Percentiles rank a stretch among this genome's conserved stretches.
phyloP scores from a whole-genome alignment of 2,329 filamentous ascomycete genomes.

The Podosphaera aphanis region DNA sequence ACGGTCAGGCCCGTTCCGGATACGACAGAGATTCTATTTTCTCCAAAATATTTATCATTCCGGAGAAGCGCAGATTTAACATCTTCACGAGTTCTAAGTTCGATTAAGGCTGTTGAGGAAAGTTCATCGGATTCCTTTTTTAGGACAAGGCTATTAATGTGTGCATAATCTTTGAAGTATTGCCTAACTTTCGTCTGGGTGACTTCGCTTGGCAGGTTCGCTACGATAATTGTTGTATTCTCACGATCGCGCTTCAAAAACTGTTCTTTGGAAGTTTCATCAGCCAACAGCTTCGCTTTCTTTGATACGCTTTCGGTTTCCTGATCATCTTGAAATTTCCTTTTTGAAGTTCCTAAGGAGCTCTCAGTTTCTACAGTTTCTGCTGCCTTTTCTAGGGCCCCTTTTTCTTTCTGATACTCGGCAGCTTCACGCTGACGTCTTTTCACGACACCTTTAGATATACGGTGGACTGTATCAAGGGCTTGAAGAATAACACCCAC shows the following conservation, averaged over 20 bases:
- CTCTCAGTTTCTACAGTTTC: slow-evolving; percentile 10
- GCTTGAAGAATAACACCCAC: slow-evolving; percentile 52
- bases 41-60: slow-evolving; percentile 57
- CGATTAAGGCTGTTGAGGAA: slow-evolving; percentile 51
- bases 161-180: slow-evolving; percentile 80
- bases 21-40: slow-evolving; percentile 47
- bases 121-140: slow-evolving; percentile 35
- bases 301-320: slow-evolving; percentile 35
- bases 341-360: slow-evolving; percentile 26
- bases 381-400: slow-evolving; percentile 12
- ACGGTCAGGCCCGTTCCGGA: slow-evolving; percentile 59
- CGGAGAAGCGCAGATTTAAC: slow-evolving; percentile 59
- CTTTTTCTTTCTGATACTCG: slow-evolving; percentile 23
- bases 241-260: slow-evolving; percentile 62
- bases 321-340: slow-evolving; percentile 45
- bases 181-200: slow-evolving; percentile 55
- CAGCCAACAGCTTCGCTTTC: slow-evolving; percentile 30
- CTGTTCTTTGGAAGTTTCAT: slow-evolving; percentile 17
- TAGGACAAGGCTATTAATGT: slow-evolving; percentile 54
- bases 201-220: slow-evolving; percentile 46
- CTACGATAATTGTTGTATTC: slow-evolving; percentile 64
- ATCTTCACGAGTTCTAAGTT: slow-evolving; percentile 64
- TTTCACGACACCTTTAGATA: slow-evolving; percentile 35
- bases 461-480: slow-evolving; percentile 48
- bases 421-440: slow-evolving; percentile 43